phyloP scores from a whole-genome alignment of 1,139 yeast genomes.

The Arxiozyma slooffiae region DNA sequence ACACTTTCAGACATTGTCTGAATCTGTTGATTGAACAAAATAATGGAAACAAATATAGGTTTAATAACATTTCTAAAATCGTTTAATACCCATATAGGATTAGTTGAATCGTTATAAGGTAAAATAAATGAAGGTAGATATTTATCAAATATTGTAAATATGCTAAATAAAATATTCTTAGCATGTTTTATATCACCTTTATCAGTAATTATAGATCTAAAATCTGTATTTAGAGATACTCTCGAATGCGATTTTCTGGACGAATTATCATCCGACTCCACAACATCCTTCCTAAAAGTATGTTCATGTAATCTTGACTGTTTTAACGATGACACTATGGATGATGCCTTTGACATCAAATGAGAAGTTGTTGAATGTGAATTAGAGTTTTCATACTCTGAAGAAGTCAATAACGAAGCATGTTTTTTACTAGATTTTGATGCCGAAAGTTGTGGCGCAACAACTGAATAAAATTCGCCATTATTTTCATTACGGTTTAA shows the following conservation, averaged over 20 bases:
- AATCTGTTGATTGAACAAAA: constrained; percentile 14
- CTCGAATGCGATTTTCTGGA: neutral
- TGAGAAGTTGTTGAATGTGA: constrained; percentile 10
- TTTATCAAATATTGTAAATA: constrained; percentile 24
- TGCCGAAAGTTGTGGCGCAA: constrained; percentile 9
- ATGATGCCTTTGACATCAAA: constrained; percentile 6
- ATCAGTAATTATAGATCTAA: neutral
- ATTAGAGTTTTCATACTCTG: constrained; percentile 3
- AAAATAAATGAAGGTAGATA: constrained; percentile 20
- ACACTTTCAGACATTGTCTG: constrained; percentile 15
- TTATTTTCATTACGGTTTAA: constrained; percentile 3
- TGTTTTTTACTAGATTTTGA: constrained; percentile 4
- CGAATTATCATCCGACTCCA: constrained; percentile 5
- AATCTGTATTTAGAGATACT: neutral
- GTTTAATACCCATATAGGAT: constrained; percentile 17
- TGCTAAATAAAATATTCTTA: constrained; percentile 22
- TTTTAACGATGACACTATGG: constrained; percentile 11
- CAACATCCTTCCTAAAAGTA: constrained; percentile 10
- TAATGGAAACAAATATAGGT: constrained; percentile 21
- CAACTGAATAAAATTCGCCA: constrained; percentile 7
- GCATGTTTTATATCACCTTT: constrained; percentile 13
- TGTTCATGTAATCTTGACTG: constrained; percentile 4
- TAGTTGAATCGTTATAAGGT: constrained; percentile 15
- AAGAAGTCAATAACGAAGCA: neutral
- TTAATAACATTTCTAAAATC: constrained; percentile 20